Percentiles rank a stretch among this genome's conserved stretches.
Conservation (phyloP, 2,329 filamentous ascomycete genomes). For the Mycosphaerella sp. region DNA sequence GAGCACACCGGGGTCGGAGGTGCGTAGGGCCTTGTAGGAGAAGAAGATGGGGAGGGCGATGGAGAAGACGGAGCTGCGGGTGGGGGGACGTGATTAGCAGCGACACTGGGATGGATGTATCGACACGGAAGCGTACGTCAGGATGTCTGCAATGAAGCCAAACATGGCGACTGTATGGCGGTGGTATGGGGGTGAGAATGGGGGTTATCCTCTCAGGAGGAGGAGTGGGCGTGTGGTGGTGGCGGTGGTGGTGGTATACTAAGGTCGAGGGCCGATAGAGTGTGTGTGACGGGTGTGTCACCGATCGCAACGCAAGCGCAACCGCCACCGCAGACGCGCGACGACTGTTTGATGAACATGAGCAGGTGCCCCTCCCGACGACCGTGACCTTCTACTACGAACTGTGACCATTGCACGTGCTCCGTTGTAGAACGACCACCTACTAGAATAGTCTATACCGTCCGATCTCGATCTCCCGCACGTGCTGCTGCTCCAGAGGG, state of each 20-base stretch:
- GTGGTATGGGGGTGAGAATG: neutral
- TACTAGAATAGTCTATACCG: too few species aligned
- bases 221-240: too few species aligned
- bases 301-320: neutral
- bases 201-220: too few species aligned
- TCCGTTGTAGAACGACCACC: too few species aligned
- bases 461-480: neutral
- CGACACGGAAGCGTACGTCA: constrained; percentile 56
- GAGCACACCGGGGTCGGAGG: constrained; percentile 77
- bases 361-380: too few species aligned
- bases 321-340: too few species aligned
- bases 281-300: neutral
- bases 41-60: constrained; percentile 94
- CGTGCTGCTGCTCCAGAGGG: neutral
- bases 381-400: too few species aligned
- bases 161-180: constrained; percentile 51
- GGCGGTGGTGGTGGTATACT: too few species aligned
- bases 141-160: constrained; percentile 66
- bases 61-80: constrained; percentile 67
- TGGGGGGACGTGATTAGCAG: neutral
- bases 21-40: constrained; percentile 96
- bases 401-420: too few species aligned
- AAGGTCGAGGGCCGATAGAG: neutral
- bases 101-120: constrained; percentile 15
- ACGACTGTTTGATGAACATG: too few species aligned